Evolutionary conservation across 2,329 filamentous ascomycete genomes (phyloP).

Genomic region (Diaporthe sp.): DNA sequence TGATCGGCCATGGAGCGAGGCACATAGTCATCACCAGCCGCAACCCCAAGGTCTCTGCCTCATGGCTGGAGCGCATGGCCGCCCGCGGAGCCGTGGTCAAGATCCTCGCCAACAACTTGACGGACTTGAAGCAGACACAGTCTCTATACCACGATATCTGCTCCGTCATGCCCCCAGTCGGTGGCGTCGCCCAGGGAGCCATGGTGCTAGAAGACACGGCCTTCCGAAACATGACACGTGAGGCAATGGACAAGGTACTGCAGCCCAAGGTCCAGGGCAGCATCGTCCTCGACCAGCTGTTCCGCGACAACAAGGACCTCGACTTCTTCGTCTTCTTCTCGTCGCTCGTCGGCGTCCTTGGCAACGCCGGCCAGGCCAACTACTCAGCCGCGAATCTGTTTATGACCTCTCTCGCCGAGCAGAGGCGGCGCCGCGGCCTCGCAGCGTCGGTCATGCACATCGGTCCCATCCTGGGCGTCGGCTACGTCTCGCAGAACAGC

Average conservation of each 20-base stretch:
- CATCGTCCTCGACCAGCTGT: constrained; percentile 40
- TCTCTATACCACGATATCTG: background rate
- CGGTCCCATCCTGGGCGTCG: constrained; percentile 55
- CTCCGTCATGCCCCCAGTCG: constrained; percentile 9
- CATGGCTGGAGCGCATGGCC: constrained; percentile 43
- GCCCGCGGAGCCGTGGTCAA: constrained; percentile 36
- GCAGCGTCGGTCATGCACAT: constrained; percentile 54
- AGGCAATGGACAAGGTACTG: background rate
- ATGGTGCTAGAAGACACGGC: constrained; percentile 35
- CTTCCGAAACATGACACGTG: background rate
- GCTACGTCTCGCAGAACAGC: constrained; percentile 49
- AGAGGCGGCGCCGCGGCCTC: constrained; percentile 52
- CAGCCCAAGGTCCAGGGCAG: constrained; percentile 16
- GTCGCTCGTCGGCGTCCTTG: constrained; percentile 43
- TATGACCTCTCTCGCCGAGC: constrained; percentile 49
- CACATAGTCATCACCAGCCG: constrained; percentile 55
- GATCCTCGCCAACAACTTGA: constrained; percentile 18
- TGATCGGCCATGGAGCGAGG: constrained; percentile 52
- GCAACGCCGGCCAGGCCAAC: constrained; percentile 53
- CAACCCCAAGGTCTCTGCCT: constrained; percentile 48
- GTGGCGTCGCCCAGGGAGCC: constrained; percentile 34
- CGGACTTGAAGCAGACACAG: background rate
- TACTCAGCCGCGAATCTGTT: constrained; percentile 59
- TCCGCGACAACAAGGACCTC: constrained; percentile 39
- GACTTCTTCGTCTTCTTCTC: constrained; percentile 49